phyloP scores from a whole-genome alignment of 2,329 filamentous ascomycete species.

The Diplocarpon mali region DNA sequence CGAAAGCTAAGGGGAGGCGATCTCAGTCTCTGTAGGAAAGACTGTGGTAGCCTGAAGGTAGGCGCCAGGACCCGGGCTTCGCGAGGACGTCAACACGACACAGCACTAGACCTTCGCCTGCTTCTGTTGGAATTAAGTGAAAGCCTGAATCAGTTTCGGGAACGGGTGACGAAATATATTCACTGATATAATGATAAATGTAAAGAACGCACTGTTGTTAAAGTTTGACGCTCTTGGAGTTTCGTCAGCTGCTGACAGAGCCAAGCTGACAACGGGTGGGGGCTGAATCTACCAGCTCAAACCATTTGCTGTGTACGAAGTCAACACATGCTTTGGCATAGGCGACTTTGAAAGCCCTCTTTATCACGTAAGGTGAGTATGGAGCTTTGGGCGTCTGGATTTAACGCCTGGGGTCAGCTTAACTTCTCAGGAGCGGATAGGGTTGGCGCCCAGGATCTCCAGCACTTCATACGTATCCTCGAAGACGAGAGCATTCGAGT shows the following conservation, averaged over 20 bases:
- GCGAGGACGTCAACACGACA: too few species aligned
- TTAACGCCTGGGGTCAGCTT: conserved; percentile 49
- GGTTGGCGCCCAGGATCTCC: conserved; percentile 36
- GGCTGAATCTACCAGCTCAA: background rate
- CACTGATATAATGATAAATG: too few species aligned
- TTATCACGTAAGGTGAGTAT: conserved; percentile 19
- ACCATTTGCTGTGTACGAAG: background rate
- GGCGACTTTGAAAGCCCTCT: background rate
- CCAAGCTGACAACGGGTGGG: background rate
- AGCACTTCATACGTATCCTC: conserved; percentile 34
- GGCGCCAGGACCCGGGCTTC: too few species aligned
- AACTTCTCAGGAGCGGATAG: conserved; percentile 25
- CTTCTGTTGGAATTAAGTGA: too few species aligned
- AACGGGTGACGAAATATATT: too few species aligned
- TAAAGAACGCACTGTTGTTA: too few species aligned
- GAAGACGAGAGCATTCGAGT: conserved; percentile 28
- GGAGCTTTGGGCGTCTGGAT: conserved; percentile 43
- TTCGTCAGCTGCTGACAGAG: conserved; percentile 1
- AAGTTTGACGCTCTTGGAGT: background rate
- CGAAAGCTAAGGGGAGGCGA: background rate
- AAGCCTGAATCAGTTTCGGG: too few species aligned
- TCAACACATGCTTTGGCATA: background rate
- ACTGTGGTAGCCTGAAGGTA: conserved; percentile 19
- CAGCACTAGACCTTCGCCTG: too few species aligned
- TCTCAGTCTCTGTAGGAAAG: conserved; percentile 15